A percentile compares a stretch with the other conserved stretches of the same genome.
These are phyloP conservation scores for Xylariales sp. DNA, from an alignment of 2,329 filamentous ascomycete species.

Conservation along the genomic window DNA sequence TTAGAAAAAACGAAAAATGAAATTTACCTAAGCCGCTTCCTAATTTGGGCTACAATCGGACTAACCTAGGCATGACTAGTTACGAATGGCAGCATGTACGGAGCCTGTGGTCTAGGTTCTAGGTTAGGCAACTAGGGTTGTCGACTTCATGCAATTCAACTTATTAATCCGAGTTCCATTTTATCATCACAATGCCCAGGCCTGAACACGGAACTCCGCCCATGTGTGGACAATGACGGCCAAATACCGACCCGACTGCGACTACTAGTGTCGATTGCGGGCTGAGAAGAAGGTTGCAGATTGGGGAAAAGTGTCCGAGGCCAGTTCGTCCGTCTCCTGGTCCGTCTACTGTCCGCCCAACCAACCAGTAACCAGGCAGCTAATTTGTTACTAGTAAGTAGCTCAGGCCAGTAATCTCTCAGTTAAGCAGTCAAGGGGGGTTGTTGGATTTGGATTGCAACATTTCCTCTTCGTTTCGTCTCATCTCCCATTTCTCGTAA, in stretches of 20 bases:
- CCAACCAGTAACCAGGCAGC: no score
- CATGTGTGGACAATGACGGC: constrained; percentile 9
- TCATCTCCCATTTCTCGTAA: no score
- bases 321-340: constrained; percentile 16
- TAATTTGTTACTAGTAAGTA: no score
- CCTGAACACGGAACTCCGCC: constrained; percentile 20
- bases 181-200: background rate
- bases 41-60: background rate
- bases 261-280: background rate
- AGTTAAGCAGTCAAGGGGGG: no score
- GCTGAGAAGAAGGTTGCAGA: background rate
- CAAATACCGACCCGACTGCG: constrained; percentile 26
- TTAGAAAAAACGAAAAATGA: constrained; percentile 4
- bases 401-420: no score
- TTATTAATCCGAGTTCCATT: constrained; percentile 20
- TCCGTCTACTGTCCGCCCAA: no score
- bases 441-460: no score
- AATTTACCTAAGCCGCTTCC: constrained; percentile 2
- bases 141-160: constrained; percentile 4
- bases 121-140: constrained; percentile 8
- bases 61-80: constrained; percentile 15
- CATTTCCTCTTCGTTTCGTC: no score
- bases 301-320: constrained; percentile 29
- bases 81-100: background rate
- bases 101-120: no score